A percentile compares a stretch with the other conserved stretches of the same genome.
Conservation (phyloP, 306 rosid species). For the Inga leiocalycina region DNA sequence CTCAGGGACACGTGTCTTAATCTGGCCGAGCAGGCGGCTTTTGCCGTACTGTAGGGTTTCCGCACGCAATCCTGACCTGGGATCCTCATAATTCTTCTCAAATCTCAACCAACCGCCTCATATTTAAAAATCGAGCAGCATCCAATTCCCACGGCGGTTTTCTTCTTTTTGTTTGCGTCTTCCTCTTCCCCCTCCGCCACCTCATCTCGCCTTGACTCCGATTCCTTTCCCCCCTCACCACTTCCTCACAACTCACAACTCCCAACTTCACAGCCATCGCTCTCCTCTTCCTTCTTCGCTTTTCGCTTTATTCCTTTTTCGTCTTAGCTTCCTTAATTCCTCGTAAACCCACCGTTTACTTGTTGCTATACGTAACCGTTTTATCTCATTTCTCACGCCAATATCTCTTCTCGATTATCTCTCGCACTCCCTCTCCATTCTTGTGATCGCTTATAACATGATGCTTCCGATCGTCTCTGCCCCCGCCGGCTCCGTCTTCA, state of each 20-base stretch:
- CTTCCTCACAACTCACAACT: neutral
- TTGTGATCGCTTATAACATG: constrained; percentile 29
- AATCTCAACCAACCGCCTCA: constrained; percentile 45
- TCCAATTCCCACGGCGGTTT: constrained; percentile 5
- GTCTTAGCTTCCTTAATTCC: neutral
- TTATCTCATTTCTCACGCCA: constrained; percentile 32
- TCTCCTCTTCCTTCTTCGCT: neutral
- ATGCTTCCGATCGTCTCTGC: constrained; percentile 25
- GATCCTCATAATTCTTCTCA: constrained; percentile 14
- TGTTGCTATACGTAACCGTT: constrained; percentile 42
- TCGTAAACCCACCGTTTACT: neutral
- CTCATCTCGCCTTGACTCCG: constrained; percentile 12
- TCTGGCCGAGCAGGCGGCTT: neutral
- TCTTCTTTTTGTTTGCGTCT: constrained; percentile 12
- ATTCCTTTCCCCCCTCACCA: constrained; percentile 13
- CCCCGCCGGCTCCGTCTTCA: neutral
- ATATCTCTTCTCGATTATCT: neutral
- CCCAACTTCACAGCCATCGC: neutral
- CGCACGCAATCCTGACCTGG: constrained; percentile 25
- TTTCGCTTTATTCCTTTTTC: neutral
- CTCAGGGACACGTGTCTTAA: constrained; percentile 7
- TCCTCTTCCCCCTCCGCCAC: constrained; percentile 15
- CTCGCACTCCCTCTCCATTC: constrained; percentile 13
- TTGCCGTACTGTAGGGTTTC: constrained; percentile 5
- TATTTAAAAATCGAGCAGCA: constrained; percentile 18